phyloP scores from a whole-genome alignment of 345 rosid genomes.

The Combretum micranthum region DNA sequence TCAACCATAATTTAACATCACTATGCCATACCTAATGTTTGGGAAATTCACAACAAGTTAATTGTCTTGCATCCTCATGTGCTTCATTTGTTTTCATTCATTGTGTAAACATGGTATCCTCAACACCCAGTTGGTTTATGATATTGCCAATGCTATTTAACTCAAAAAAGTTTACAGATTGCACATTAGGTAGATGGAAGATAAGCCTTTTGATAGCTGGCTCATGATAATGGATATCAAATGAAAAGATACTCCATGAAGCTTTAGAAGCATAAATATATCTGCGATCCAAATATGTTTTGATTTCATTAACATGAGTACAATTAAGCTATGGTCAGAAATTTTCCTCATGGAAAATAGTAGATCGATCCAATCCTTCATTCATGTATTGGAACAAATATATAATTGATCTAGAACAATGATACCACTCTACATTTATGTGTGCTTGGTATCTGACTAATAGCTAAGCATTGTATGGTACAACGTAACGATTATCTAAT shows the following conservation, averaged over 20 bases:
- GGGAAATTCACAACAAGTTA: constrained; percentile 7
- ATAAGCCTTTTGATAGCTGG: neutral
- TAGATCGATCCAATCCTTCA: neutral
- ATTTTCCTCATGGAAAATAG: neutral
- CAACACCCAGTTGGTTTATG: neutral
- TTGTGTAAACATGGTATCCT: neutral
- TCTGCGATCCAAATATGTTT: neutral
- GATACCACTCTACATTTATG: neutral
- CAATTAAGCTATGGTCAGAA: neutral
- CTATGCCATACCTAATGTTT: neutral
- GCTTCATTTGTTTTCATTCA: constrained; percentile 3
- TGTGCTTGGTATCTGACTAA: neutral
- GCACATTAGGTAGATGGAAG: neutral
- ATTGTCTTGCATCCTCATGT: neutral
- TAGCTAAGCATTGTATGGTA: constrained; percentile 2
- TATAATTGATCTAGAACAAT: neutral
- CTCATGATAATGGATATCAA: constrained; percentile 1
- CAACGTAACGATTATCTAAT: neutral
- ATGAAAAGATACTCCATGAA: constrained; percentile 1
- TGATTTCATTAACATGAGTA: neutral
- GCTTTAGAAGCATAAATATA: constrained; percentile 1
- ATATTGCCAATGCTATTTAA: neutral
- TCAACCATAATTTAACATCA: neutral
- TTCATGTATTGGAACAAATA: constrained; percentile 1
- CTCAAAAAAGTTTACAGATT: neutral